A percentile compares a stretch with the other conserved stretches of the same genome.
These are phyloP conservation scores for Lachnellula occidentalis DNA, from an alignment of 2,329 filamentous ascomycete genomes.

Conservation along the genomic window DNA sequence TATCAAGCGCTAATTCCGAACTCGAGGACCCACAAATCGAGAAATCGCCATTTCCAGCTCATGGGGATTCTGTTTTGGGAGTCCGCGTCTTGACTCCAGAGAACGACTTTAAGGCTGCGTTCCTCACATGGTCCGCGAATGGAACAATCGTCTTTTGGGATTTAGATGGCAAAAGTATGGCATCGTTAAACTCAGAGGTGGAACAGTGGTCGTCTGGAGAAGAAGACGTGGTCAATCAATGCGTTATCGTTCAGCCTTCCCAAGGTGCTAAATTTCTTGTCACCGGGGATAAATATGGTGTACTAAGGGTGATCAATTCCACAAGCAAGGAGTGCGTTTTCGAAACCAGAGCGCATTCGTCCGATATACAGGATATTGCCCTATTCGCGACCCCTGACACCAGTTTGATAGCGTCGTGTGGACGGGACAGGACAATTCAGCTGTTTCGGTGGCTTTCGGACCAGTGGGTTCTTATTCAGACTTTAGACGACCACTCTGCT, in stretches of 20 bases:
- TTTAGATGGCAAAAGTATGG: conserved; percentile 61
- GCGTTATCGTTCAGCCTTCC: conserved; percentile 55
- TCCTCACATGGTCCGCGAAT: conserved; percentile 83
- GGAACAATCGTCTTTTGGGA: conserved; percentile 83
- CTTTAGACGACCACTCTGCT: conserved; percentile 84
- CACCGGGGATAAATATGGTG: conserved; percentile 82
- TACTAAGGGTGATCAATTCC: conserved; percentile 64
- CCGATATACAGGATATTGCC: conserved; percentile 77
- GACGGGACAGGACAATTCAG: conserved; percentile 87
- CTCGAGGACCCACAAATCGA: conserved; percentile 34
- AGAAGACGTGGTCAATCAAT: conserved; percentile 50
- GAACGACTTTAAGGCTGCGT: conserved; percentile 60
- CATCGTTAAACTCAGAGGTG: conserved; percentile 60
- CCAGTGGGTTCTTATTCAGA: conserved; percentile 76
- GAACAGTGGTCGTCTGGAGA: conserved; percentile 54
- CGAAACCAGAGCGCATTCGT: conserved; percentile 78
- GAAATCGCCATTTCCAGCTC: conserved; percentile 52
- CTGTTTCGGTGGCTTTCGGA: conserved; percentile 62
- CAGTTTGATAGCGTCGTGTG: conserved; percentile 73
- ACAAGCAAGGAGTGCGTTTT: conserved; percentile 56
- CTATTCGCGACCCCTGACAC: conserved; percentile 58
- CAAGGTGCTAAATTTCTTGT: conserved; percentile 61
- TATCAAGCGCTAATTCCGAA: conserved; percentile 34
- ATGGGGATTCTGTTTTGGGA: conserved; percentile 64
- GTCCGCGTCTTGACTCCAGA: conserved; percentile 59